These are phyloP conservation scores for Teratosphaeria destructans DNA, from an alignment of 2,329 filamentous ascomycete genomes.

Conservation along the genomic window DNA sequence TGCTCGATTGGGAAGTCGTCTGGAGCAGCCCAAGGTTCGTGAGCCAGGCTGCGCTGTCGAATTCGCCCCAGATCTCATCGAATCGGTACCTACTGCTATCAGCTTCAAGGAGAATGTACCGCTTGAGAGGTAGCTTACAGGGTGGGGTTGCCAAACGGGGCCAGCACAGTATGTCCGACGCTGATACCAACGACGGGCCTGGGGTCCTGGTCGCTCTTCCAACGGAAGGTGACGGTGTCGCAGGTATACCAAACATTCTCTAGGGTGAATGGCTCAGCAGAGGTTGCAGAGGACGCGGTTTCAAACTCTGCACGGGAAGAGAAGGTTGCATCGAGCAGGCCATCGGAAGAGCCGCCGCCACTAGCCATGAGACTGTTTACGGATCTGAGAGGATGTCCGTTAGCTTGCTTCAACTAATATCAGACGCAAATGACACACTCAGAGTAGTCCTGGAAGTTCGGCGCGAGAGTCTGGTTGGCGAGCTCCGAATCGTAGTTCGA, in stretches of 20 bases:
- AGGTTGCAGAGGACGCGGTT: constrained; percentile 6
- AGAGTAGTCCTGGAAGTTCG: constrained; percentile 4
- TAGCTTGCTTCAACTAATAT: background rate
- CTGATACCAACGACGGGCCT: constrained; percentile 7
- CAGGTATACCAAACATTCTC: constrained; percentile 12
- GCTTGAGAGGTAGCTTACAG: background rate
- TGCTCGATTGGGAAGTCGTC: background rate
- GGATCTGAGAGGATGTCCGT: background rate
- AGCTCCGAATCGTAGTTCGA: constrained; percentile 4
- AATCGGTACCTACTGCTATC: background rate
- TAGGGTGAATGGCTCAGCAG: constrained; percentile 9
- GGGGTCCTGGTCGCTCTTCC: constrained; percentile 7
- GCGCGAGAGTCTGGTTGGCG: constrained; percentile 4
- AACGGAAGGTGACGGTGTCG: constrained; percentile 10
- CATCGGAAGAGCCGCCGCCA: background rate
- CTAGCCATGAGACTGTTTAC: constrained; percentile 10
- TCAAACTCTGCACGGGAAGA: constrained; percentile 8
- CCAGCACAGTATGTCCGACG: background rate
- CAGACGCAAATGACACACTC: constrained; percentile 4
- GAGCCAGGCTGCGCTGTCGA: constrained; percentile 7
- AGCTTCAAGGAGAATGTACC: background rate
- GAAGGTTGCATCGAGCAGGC: constrained; percentile 7
- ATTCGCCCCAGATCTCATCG: constrained; percentile 7
- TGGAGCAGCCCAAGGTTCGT: constrained; percentile 1
- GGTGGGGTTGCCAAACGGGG: background rate